A percentile compares a stretch with the other conserved stretches of the same genome.
phyloP scores from a whole-genome alignment of 192 early-diverging fungal genomes.

The Entrophospora sp. region DNA sequence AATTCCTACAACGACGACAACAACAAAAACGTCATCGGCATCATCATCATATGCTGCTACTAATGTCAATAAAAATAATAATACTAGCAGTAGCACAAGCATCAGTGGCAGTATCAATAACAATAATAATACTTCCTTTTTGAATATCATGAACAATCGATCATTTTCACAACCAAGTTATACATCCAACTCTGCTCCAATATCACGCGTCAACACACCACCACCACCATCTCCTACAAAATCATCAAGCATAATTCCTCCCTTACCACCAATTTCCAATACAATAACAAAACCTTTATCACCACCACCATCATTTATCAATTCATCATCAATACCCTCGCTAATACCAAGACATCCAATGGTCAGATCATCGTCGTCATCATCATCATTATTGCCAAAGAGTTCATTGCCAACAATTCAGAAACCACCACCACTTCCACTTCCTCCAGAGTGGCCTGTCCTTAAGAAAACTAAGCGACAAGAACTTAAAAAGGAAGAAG shows the following conservation, averaged over 20 bases:
- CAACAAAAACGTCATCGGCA: not conserved
- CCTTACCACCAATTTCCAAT: not conserved
- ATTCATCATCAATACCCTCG: not conserved
- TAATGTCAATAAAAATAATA: not conserved
- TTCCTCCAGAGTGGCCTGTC: not conserved
- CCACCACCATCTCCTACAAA: not conserved
- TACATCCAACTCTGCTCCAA: not conserved
- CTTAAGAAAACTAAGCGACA: not conserved
- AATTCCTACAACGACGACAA: not conserved
- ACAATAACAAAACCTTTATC: not conserved
- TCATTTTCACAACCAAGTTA: too few species aligned
- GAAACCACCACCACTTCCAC: conserved; percentile 12
- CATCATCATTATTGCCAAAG: not conserved
- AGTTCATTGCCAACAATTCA: not conserved
- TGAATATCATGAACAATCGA: too few species aligned
- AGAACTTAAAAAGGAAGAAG: not conserved
- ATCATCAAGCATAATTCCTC: not conserved
- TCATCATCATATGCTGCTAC: not conserved
- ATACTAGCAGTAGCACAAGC: too few species aligned
- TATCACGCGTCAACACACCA: not conserved
- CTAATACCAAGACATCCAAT: not conserved
- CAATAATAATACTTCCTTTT: too few species aligned
- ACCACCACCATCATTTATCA: not conserved
- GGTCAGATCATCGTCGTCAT: not conserved
- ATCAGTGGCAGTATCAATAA: too few species aligned